Base-by-base conservation (phyloP, 2,329 filamentous ascomycete genomes). In the Salinomyces thailandicus region DNA sequence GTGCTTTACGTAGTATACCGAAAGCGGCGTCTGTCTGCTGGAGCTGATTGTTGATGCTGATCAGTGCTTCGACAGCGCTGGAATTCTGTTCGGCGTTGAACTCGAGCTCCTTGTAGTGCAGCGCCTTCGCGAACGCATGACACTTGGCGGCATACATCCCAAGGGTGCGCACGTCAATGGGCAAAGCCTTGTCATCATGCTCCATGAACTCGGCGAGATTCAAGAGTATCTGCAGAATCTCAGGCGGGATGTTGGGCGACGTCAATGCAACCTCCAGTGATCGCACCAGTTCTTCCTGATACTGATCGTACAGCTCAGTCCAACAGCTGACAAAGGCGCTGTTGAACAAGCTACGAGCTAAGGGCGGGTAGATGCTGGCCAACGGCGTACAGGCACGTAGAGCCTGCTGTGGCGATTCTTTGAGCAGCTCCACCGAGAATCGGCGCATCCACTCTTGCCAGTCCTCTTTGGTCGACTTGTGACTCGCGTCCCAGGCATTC, bases 121-220 rank as follows among this genome's bases (percentile, higher is more conserved):
- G 68, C 7, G 91, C 91, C 62, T 99, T 99, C 20, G 91, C 91
- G 57, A 93, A 98, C 4, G 91, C 93, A 60, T 99, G 91, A 49
- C 93, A 98, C 52, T 93, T 89, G 14, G 84, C 89, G 33, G 91
- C 91, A 59, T 96, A 93, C 55, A 89, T 82, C 19, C 93, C 93
- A 8, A 98, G 72, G 7, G 91, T 86, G 33, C 91, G 73, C 46
- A 99, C 95, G 55, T 99, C 93, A 44, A 99, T 98, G 2, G 91
- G 91, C 35, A 99, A 67, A 11, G 93, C 89, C 61, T 98, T 98
- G 59, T 99, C 91, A 51, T 98, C 93, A 54, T 98, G 91, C 58
- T 99, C 91, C 91, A 99, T 99, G 60, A 98, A 99, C 58, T 99
- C 91, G 15, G 91, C 91, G 34, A 99, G 72, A 54, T 98, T 98